A percentile compares a stretch with the other conserved stretches of the same genome.
phyloP scores from a whole-genome alignment of 306 rosid genomes.

The Vicia villosa region DNA sequence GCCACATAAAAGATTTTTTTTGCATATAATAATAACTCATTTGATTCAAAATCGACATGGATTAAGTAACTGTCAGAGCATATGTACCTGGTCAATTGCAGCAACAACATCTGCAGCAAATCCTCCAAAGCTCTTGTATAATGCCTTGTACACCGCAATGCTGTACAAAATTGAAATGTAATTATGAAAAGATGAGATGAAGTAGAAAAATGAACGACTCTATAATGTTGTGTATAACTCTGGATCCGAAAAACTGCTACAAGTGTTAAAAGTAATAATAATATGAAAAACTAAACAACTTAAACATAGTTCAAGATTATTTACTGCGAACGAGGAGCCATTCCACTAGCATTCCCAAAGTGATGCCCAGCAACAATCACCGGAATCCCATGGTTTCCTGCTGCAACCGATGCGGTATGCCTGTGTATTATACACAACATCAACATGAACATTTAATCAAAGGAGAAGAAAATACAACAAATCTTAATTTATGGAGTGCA shows the following conservation, averaged over 20 bases:
- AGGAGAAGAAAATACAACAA: slow-evolving; percentile 17
- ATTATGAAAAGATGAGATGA: slow-evolving; percentile 1
- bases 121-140: slow-evolving; percentile 97
- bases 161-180: slow-evolving; percentile 50
- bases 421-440: slow-evolving; percentile 57
- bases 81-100: slow-evolving; percentile 88
- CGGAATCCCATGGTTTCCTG: slow-evolving; percentile 98
- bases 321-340: slow-evolving; percentile 99
- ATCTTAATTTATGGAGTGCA: neutral
- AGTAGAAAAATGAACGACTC: slow-evolving; percentile 7
- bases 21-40: neutral
- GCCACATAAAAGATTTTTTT: slow-evolving; percentile 4
- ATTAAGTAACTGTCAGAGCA: neutral
- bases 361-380: slow-evolving; percentile 92
- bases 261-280: slow-evolving; percentile 16
- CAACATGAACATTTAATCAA: slow-evolving; percentile 27
- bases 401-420: slow-evolving; percentile 95
- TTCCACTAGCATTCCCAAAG: slow-evolving; percentile 98
- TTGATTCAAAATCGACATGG: neutral
- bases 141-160: slow-evolving; percentile 92
- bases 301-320: slow-evolving; percentile 38
- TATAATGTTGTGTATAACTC: slow-evolving; percentile 15
- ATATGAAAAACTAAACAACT: slow-evolving; percentile 12
- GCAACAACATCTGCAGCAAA: slow-evolving; percentile 99
- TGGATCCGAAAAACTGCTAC: slow-evolving; percentile 6